Evolutionary conservation across 2,329 filamentous ascomycete genomes (phyloP), one percentile per base, ranked within the genome.

Genomic region (Volutella citrinella): DNA sequence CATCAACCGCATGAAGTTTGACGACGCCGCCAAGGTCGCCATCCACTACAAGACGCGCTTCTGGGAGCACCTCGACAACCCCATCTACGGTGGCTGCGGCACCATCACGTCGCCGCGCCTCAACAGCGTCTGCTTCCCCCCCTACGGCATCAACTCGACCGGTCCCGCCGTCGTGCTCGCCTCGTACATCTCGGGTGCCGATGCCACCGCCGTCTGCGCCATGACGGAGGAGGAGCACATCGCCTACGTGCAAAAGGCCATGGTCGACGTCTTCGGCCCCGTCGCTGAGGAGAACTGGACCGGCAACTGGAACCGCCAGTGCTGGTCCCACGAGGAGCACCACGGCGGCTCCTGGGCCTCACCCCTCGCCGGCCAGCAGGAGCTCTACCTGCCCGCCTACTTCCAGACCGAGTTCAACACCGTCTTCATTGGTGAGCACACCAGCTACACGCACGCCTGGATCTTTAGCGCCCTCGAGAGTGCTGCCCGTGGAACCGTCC

Each of bases 361-460:
- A 17, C 75, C 76, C 1, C 53, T 63, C 1, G 61, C 74, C 2
- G 69, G 69, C 0, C 76, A 80, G 51, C 76, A 81, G 43, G 66
- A 79, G 19, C 47, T 81, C 6, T 81, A 76, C 38, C 56, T 82
- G 3, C 76, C 78, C 0, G 72, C 76, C 0, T 82, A 78, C 45
- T 80, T 75, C 43, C 64, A 74, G 42, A 81, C 77, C 0, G 76
- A 81, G 58, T 69, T 69, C 19, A 55, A 59, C 11, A 59, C 56
- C 0, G 43, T 59, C 1, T 60, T 57, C 4, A 51, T 58, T 1
- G 56, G 57, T 4, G 55, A 59, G 20, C 45, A 49, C 1, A 52
- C 75, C 0, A 70, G 64, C 19, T 78, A 75, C 49, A 80, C 77
- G 2, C 76, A 80, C 51, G 74, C 74, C 0, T 78, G 74, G 73